Evolutionary conservation across 1,284 basidiomycete species (phyloP).

Genomic region (Sphagnurus paluster): DNA sequence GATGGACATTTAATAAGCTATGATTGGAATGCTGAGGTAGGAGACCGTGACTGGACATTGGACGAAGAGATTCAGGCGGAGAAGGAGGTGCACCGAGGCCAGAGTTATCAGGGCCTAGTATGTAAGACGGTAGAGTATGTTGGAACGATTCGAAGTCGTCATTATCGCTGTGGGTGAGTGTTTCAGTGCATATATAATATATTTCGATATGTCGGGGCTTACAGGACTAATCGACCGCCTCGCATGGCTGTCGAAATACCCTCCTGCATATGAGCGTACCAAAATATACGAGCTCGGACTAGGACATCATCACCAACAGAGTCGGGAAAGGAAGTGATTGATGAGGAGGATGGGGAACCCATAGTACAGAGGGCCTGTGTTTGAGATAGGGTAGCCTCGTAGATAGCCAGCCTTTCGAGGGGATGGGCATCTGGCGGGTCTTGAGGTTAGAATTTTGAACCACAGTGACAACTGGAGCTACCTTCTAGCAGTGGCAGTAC

Average conservation of each 20-base stretch:
- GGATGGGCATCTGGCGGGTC: slow-evolving; percentile 36
- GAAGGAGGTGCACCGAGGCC: slow-evolving; percentile 35
- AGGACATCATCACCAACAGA: slow-evolving; percentile 60
- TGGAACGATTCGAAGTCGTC: slow-evolving; percentile 75
- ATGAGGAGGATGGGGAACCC: slow-evolving; percentile 37
- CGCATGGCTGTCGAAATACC: slow-evolving; percentile 76
- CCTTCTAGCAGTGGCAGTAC: slow-evolving; percentile 82
- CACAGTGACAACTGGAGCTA: slow-evolving; percentile 31
- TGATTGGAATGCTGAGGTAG: slow-evolving; percentile 20
- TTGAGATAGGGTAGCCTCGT: slow-evolving; percentile 46
- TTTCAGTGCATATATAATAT: slow-evolving; percentile 11
- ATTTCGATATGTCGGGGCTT: slow-evolving; percentile 27
- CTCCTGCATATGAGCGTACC: slow-evolving; percentile 84
- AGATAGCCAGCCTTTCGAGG: slow-evolving; percentile 43
- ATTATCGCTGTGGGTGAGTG: slow-evolving; percentile 43
- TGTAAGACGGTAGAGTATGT: slow-evolving; percentile 52
- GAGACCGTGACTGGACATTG: slow-evolving; percentile 22
- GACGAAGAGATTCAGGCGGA: slow-evolving; percentile 27
- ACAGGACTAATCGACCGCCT: slow-evolving; percentile 78
- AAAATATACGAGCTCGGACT: slow-evolving; percentile 77
- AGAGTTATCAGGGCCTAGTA: slow-evolving; percentile 29
- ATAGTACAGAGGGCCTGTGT: slow-evolving; percentile 72
- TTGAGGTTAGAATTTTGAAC: background rate
- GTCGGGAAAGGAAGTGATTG: slow-evolving; percentile 45
- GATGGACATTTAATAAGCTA: slow-evolving; percentile 19